phyloP scores from a whole-genome alignment of 2,329 filamentous ascomycete genomes.

The Claviceps digitariae region DNA sequence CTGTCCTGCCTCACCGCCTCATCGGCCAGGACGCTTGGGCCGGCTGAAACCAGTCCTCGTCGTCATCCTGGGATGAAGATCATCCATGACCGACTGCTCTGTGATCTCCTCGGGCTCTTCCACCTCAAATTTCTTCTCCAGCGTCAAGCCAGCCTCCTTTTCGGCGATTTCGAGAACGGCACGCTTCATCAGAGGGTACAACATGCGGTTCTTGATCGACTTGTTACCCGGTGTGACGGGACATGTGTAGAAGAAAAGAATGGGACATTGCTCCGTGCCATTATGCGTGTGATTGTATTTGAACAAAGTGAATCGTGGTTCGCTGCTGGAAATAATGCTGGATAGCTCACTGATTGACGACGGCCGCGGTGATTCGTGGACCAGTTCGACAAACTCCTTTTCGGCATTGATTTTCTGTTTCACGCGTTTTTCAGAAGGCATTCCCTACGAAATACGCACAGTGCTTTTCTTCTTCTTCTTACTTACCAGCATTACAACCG shows the following conservation, averaged over 20 bases:
- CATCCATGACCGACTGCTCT: slow-evolving; percentile 48
- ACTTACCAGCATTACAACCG: slow-evolving; percentile 53
- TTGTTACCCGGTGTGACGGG: slow-evolving; percentile 51
- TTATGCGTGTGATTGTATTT: slow-evolving; percentile 46
- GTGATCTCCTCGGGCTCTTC: slow-evolving; percentile 58
- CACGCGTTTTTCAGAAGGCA: neutral
- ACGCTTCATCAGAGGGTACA: slow-evolving; percentile 62
- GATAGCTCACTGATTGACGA: slow-evolving; percentile 45
- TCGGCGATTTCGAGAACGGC: slow-evolving; percentile 55
- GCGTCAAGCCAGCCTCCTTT: slow-evolving; percentile 46
- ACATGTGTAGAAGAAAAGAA: slow-evolving; percentile 76
- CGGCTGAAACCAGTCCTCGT: slow-evolving; percentile 57
- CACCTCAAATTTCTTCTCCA: slow-evolving; percentile 59
- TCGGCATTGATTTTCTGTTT: slow-evolving; percentile 56
- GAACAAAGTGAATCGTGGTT: slow-evolving; percentile 71
- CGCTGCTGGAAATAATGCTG: slow-evolving; percentile 45
- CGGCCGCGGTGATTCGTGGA: slow-evolving; percentile 35
- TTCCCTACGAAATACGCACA: neutral
- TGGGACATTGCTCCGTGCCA: slow-evolving; percentile 38
- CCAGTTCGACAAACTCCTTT: slow-evolving; percentile 56
- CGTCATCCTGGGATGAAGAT: slow-evolving; percentile 55
- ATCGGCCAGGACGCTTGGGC: slow-evolving; percentile 66
- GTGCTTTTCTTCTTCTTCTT: neutral
- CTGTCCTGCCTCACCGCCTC: no score
- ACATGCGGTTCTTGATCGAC: slow-evolving; percentile 70